Evolutionary conservation across 345 rosid genomes (phyloP), one percentile per base, ranked within the genome.

Genomic region (Gossypium longicalyx): DNA sequence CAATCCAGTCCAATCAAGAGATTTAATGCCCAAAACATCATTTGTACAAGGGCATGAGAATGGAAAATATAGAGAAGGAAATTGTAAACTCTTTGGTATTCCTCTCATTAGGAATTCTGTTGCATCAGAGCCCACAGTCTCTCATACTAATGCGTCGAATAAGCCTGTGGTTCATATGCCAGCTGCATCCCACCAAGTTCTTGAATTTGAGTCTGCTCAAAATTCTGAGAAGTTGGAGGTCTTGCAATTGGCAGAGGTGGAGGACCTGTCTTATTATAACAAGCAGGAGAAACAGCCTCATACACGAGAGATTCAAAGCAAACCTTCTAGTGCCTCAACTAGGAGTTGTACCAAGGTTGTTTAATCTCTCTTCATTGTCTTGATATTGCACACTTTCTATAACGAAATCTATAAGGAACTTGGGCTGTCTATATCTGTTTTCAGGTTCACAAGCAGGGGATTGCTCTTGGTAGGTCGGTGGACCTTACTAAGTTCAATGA

Each of bases 391-490:
- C 3, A 17, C 44, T 17, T 27, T n/a, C 23, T 52, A n/a, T 52
- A 19, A 12, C 11, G 43, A 60, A 70, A 25, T 17, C 5, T 54
- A 16, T 7, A 22, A 23, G 22, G 48, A 17, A 10, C 11, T 12
- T 74, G 45, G 34, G 79, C 29, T 43, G 16, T 56, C 6, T 43
- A 25, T 68, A 9, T 41, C n/a, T 59, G 7, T 22, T 48, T 62
- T 70, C 80, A 93, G 98, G 98, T 93, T 79, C 94, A 81, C 73
- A 91, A 86, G 83, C 96, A 87, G 74, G 98, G 96, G 19, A 87
- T 82, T 71, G 91, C 90, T 19, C 89, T 88, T 15, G 94, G 90
- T 59, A 82, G 97, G 79, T 90, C 94, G 43, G 89, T 93, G 67
- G 97, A 93, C 80, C 94, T 93, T 49, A 75, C 91, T 3, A 89